Percentiles rank a stretch among this genome's conserved stretches.
Evolutionary conservation across 192 early-diverging fungal genomes (phyloP).

Genomic region (Backusella sp.): DNA sequence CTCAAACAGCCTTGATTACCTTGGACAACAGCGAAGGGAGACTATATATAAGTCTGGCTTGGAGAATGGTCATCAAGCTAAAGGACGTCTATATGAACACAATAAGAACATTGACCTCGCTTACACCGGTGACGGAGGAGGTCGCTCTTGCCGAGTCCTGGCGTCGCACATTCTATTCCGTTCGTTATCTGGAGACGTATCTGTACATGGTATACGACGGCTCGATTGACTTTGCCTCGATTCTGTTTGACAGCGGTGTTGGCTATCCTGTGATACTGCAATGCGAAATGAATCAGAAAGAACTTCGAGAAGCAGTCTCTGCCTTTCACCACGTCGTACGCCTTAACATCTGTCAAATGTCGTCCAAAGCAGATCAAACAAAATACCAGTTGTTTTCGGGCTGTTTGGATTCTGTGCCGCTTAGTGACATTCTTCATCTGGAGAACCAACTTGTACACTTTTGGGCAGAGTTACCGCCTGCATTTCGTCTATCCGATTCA

Average conservation of each 20-base stretch:
- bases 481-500: slow-evolving; percentile 14
- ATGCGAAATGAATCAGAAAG: slow-evolving; percentile 7
- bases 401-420: slow-evolving; percentile 11
- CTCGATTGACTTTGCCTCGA: slow-evolving; percentile 1
- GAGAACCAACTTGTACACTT: slow-evolving; percentile 14
- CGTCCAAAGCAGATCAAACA: not conserved
- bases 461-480: slow-evolving; percentile 15
- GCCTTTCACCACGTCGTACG: slow-evolving; percentile 15
- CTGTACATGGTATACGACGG: slow-evolving; percentile 17
- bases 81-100: slow-evolving; percentile 13
- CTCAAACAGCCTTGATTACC: slow-evolving; percentile 6
- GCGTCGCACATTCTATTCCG: slow-evolving; percentile 19
- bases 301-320: slow-evolving; percentile 16
- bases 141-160: slow-evolving; percentile 16
- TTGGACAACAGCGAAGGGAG: slow-evolving; percentile 16
- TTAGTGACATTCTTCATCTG: slow-evolving; percentile 4
- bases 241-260: slow-evolving; percentile 15
- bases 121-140: not conserved
- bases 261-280: slow-evolving; percentile 14
- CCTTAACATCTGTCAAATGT: slow-evolving; percentile 10
- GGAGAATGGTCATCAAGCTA: slow-evolving; percentile 16
- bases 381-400: slow-evolving; percentile 19
- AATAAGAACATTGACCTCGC: not conserved
- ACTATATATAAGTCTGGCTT: slow-evolving; percentile 16
- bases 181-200: slow-evolving; percentile 17